These are phyloP conservation scores for Myriosclerotinia duriaeana DNA, from an alignment of 2,329 filamentous ascomycete genomes.

Conservation along the genomic window DNA sequence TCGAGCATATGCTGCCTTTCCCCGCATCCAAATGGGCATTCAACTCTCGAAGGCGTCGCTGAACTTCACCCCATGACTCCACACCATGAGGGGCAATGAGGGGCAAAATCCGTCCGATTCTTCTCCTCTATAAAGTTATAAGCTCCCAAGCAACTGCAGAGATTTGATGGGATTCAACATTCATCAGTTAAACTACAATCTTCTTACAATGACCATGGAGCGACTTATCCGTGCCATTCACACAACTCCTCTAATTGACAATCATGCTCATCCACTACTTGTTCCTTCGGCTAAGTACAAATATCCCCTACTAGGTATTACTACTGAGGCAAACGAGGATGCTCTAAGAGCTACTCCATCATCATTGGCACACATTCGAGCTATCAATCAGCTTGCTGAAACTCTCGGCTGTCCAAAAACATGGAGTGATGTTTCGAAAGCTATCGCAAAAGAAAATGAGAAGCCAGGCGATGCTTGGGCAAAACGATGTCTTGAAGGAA, in stretches of 20 bases:
- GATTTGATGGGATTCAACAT: neutral
- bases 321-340: constrained; percentile 69
- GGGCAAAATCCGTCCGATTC: neutral
- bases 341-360: constrained; percentile 62
- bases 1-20: neutral
- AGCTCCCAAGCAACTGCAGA: neutral
- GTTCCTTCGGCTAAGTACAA: constrained; percentile 48
- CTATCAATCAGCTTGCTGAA: constrained; percentile 64
- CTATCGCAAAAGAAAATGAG: constrained; percentile 31
- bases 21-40: neutral
- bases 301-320: constrained; percentile 58
- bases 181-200: neutral
- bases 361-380: constrained; percentile 68
- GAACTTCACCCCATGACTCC: neutral
- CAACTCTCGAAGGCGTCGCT: neutral
- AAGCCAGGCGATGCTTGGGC: constrained; percentile 54
- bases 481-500: constrained; percentile 65
- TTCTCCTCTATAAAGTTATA: neutral
- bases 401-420: constrained; percentile 64
- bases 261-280: constrained; percentile 70
- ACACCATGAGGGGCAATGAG: constrained; percentile 10
- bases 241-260: constrained; percentile 66
- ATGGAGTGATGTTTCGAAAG: constrained; percentile 53
- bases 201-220: constrained; percentile 1
- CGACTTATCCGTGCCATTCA: constrained; percentile 45